Base-by-base conservation (phyloP, 805 yeast genomes). In the Metschnikowia colocasiae region DNA sequence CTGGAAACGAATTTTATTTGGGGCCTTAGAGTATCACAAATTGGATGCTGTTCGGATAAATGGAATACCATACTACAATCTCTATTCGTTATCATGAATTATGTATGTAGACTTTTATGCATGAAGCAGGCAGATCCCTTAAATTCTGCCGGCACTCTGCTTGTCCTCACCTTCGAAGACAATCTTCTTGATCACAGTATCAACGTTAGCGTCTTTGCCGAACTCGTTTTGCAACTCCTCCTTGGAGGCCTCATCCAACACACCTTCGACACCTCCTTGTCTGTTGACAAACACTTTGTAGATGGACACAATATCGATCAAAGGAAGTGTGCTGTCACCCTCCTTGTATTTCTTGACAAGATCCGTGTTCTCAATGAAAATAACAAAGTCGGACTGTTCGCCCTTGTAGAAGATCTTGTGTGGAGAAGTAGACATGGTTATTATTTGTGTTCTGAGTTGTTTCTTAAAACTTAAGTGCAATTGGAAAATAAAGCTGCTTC, bases 241-340 rank as follows among this genome's bases (percentile, higher is more conserved):
- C 47, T 79, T 76, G 6, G 92, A 83, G 2, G 92, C 95, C 57
- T 79, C 82, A 43, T 83, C 87, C 22, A 85, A 61, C 7, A 76
- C 74, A 47, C 96, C 96, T 56, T 80, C 86, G 3, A 81, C 68
- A 27, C 95, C 96, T 39, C 87, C 85, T 20, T 71, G 72, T 50
- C 75, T 75, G 47, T 80, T 78, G 19, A 78, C 73, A 60, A 75
- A 89, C n/a, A 88, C 74, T 57, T 83, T 78, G 69, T 78, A 86
- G 7, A 76, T 71, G 0, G 83, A 82, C 1, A 86, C 81, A 4
- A 85, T 76, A 34, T 79, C 82, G 10, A 80, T 69, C 48, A 84
- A 68, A 19, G 92, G 83, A 18, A 80, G 64, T 12, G 81, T 66
- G 29, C 75, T 56, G 49, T 81, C 82, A 32, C 79, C 80, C 22